Base-by-base conservation (phyloP, 768 basidiomycete genomes). In the Gymnopilus junonius region DNA sequence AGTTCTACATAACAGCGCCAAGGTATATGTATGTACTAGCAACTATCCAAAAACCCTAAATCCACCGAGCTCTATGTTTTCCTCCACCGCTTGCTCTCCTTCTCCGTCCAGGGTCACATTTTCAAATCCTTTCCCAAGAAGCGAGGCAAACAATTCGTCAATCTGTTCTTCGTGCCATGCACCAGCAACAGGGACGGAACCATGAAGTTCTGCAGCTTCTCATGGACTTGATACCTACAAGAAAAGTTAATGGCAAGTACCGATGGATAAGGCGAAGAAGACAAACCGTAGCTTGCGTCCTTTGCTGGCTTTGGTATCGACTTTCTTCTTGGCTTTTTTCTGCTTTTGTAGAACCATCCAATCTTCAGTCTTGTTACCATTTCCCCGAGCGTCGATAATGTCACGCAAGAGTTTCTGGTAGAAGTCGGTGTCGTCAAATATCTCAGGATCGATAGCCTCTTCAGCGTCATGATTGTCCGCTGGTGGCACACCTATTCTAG, bases 171-270 rank as follows among this genome's bases (percentile, higher is more conserved):
- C 95, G 66, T 97, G 94, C 97, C 97, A 99, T 59, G 79, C 83
- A 29, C 87, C 87, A 34, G 77, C 73, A 14, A 80, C 73, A 7
- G 86, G 85, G 12, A 95, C 88, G 97, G 97, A 1, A 95, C 93
- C 91, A 97, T 97, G 73, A 98, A 99, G 75, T 95, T 95, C 74
- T 95, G 93, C 54, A 97, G 80, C 79, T 97, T 99, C 70, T 99
- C 95, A 71, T 99, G 97, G 1, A 93, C 88, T 66, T 97, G 92
- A 74, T 95, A 97, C 59, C 93, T 92, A 72, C 1, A 20, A 48
- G 29, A 29, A 23, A 62, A 32, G 57, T 59, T 53, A 70, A 35
- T 12, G 37, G 46, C 23, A 20, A 32, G 21, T 21, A 53, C 15
- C 14, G 5, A 40, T 8, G n/a, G 56, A 17, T 42, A 34, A 37